Evolutionary conservation across 257 asterid genomes (phyloP).

Genomic region (Gentiana macrophylla): DNA sequence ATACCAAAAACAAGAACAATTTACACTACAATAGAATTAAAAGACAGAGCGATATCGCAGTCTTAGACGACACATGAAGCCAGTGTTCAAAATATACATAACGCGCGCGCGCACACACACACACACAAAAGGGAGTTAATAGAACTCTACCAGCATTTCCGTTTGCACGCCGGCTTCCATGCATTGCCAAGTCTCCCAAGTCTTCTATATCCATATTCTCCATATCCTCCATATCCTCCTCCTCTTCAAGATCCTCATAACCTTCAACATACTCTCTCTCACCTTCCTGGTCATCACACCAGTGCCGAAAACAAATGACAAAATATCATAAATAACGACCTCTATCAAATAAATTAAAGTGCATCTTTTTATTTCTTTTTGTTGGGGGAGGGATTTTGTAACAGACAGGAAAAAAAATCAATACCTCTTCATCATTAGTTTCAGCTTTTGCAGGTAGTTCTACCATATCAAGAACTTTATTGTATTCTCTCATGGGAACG

Average conservation of each 20-base stretch:
- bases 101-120: background rate
- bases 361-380: too few relatives aligned
- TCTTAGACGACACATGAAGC: background rate
- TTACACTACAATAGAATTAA: background rate
- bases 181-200: background rate
- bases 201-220: slow-evolving; percentile 30
- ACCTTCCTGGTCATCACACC: slow-evolving; percentile 35
- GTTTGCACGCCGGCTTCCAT: slow-evolving; percentile 6
- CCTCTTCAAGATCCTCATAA: slow-evolving; percentile 84
- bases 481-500: slow-evolving; percentile 44
- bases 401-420: background rate
- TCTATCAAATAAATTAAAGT: background rate
- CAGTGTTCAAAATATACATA: too few relatives aligned
- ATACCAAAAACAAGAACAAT: background rate
- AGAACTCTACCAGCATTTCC: slow-evolving; percentile 31
- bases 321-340: background rate
- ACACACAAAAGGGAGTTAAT: background rate
- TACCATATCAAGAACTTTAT: slow-evolving; percentile 51
- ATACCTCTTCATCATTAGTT: slow-evolving; percentile 61
- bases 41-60: background rate
- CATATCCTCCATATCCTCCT: slow-evolving; percentile 84
- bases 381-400: background rate
- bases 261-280: slow-evolving; percentile 84
- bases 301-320: slow-evolving; percentile 12
- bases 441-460: slow-evolving; percentile 25